These are phyloP conservation scores for Wickerhamomyces subpelliculosus DNA, from an alignment of 805 yeast species.

Conservation along the genomic window DNA sequence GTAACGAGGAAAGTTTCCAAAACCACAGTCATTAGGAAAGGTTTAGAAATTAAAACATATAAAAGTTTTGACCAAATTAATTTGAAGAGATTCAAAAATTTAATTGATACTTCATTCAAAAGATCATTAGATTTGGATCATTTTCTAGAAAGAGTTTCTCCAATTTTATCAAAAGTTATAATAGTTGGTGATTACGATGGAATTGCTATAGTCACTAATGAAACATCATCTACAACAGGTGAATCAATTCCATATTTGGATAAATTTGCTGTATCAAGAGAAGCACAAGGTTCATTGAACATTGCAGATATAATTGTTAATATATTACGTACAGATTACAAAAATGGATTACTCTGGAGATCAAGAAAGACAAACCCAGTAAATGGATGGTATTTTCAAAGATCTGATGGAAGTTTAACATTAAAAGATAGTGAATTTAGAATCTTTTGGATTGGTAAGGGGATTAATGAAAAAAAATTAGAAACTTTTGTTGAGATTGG, in stretches of 20 bases:
- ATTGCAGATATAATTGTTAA: conserved; percentile 92
- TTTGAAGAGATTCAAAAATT: conserved; percentile 44
- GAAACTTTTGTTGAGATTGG: conserved; percentile 48
- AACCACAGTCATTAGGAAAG: conserved; percentile 76
- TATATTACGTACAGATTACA: conserved; percentile 59
- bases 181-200: conserved; percentile 95
- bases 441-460: conserved; percentile 36
- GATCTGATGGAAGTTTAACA: conserved; percentile 66
- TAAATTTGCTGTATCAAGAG: conserved; percentile 83
- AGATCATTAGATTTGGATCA: conserved; percentile 56
- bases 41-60: conserved; percentile 37
- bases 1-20: conserved; percentile 23
- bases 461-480: conserved; percentile 28
- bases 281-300: conserved; percentile 85
- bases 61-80: conserved; percentile 26
- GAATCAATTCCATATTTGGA: conserved; percentile 70
- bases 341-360: conserved; percentile 80
- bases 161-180: conserved; percentile 65
- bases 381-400: conserved; percentile 95
- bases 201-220: conserved; percentile 89
- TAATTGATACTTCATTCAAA: conserved; percentile 78
- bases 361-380: conserved; percentile 84
- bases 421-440: conserved; percentile 34
- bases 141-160: conserved; percentile 60
- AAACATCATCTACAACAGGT: conserved; percentile 26